A percentile compares a stretch with the other conserved stretches of the same genome.
Evolutionary conservation across 768 basidiomycete genomes (phyloP).

Genomic region (Russula sp.): DNA sequence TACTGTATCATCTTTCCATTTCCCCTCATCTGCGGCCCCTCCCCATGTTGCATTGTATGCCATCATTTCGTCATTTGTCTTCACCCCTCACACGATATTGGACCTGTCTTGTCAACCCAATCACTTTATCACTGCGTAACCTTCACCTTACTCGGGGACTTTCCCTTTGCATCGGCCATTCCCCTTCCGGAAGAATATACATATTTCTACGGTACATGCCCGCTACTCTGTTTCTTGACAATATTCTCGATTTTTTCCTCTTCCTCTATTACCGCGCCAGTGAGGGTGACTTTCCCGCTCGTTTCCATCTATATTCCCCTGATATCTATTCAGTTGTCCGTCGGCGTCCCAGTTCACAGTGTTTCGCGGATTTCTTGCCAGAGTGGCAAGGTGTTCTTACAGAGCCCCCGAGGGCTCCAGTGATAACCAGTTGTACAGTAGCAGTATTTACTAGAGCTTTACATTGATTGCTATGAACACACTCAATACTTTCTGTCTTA

Average conservation of each 20-base stretch:
- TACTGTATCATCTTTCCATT: slow-evolving; percentile 5
- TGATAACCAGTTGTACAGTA: slow-evolving; percentile 21
- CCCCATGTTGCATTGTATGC: slow-evolving; percentile 17
- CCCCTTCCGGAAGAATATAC: slow-evolving; percentile 12
- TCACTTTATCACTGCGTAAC: slow-evolving; percentile 14
- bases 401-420: slow-evolving; percentile 13
- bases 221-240: neutral
- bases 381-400: slow-evolving; percentile 20
- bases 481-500: neutral
- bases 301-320: slow-evolving; percentile 19
- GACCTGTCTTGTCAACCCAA: slow-evolving; percentile 10
- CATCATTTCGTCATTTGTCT: slow-evolving; percentile 10
- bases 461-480: slow-evolving; percentile 19
- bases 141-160: slow-evolving; percentile 9
- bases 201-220: slow-evolving; percentile 8
- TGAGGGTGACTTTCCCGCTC: slow-evolving; percentile 10
- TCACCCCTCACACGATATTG: slow-evolving; percentile 3
- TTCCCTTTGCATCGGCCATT: slow-evolving; percentile 4
- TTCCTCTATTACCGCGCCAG: neutral
- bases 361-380: slow-evolving; percentile 23
- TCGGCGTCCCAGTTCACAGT: slow-evolving; percentile 18
- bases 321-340: slow-evolving; percentile 19
- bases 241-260: neutral
- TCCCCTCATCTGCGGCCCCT: neutral
- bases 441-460: slow-evolving; percentile 21